phyloP scores from a whole-genome alignment of 305 asterid genomes.

The Striga hermonthica region DNA sequence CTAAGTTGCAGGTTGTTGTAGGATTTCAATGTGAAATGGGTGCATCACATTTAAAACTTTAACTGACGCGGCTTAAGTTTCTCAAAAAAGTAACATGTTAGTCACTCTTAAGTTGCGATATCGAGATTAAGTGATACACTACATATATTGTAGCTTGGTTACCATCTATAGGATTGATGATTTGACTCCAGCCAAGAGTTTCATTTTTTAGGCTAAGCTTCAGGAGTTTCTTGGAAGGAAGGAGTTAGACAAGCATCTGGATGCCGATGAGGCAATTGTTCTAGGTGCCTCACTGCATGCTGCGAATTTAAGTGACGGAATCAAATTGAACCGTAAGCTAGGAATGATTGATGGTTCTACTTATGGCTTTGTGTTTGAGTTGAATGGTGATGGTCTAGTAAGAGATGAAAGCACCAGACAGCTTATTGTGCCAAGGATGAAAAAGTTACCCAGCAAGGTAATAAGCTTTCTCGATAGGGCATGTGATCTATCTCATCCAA shows the following conservation, averaged over 20 bases:
- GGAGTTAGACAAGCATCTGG: slow-evolving; percentile 92
- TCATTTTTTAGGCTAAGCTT: slow-evolving; percentile 70
- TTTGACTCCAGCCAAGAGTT: slow-evolving; percentile 6
- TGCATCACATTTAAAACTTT: slow-evolving; percentile 16
- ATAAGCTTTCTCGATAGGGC: slow-evolving; percentile 24
- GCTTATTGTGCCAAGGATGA: slow-evolving; percentile 91
- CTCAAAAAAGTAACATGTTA: slow-evolving; percentile 12
- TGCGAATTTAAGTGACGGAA: slow-evolving; percentile 98
- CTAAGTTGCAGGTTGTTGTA: slow-evolving; percentile 78
- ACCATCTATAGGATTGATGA: slow-evolving; percentile 26
- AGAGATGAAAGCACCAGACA: slow-evolving; percentile 85
- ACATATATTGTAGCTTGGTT: slow-evolving; percentile 23
- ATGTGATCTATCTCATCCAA: slow-evolving; percentile 21
- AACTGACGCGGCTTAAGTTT: slow-evolving; percentile 19
- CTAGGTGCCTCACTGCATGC: slow-evolving; percentile 96
- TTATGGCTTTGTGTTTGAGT: slow-evolving; percentile 73
- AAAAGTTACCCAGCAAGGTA: slow-evolving; percentile 96
- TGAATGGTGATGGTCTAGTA: slow-evolving; percentile 75
- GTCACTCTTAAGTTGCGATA: neutral
- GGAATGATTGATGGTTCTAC: slow-evolving; percentile 98
- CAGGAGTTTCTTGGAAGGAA: slow-evolving; percentile 96
- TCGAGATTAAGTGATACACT: neutral
- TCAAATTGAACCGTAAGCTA: slow-evolving; percentile 93
- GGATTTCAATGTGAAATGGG: slow-evolving; percentile 12
- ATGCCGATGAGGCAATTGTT: slow-evolving; percentile 95